Percentiles rank a stretch among this genome's conserved stretches.
Conservation (phyloP, 495 filamentous ascomycete genomes). For the Tuber calosporum region DNA sequence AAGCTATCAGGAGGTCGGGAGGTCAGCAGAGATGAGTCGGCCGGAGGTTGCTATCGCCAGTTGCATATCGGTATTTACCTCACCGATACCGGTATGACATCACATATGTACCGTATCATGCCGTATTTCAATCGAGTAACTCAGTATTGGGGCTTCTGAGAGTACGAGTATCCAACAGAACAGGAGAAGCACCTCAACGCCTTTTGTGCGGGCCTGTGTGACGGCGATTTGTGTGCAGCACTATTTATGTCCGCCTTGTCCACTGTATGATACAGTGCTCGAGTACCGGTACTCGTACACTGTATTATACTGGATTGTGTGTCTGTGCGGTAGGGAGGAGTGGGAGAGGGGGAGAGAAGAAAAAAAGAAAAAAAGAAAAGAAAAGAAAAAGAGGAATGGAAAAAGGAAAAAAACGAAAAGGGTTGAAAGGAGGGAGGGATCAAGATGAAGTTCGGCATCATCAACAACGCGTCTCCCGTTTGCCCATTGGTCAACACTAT, state of each 20-base stretch:
- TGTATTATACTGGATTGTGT: not conserved
- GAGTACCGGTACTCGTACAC: no score
- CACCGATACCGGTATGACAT: not conserved
- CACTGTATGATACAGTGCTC: no score
- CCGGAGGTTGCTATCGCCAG: not conserved
- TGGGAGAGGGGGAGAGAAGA: not conserved
- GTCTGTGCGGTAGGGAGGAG: not conserved
- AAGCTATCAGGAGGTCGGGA: not conserved
- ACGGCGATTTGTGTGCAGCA: not conserved
- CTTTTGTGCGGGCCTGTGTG: not conserved
- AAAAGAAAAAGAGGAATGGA: not conserved
- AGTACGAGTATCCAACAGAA: not conserved
- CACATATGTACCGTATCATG: not conserved
- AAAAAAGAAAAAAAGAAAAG: not conserved
- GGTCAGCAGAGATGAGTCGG: not conserved
- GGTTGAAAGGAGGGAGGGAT: not conserved
- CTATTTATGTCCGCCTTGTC: not conserved
- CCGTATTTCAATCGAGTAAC: not conserved
- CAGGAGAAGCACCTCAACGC: not conserved
- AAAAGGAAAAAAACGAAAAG: not conserved
- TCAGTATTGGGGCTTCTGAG: not conserved
- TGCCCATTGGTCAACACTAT: conserved; percentile 6
- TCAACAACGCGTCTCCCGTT: conserved; percentile 36
- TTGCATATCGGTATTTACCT: not conserved
- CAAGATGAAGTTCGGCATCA: conserved; percentile 2